These are phyloP conservation scores for Lenwebbia sp. DNA, from an alignment of 345 rosid genomes.

Conservation along the genomic window DNA sequence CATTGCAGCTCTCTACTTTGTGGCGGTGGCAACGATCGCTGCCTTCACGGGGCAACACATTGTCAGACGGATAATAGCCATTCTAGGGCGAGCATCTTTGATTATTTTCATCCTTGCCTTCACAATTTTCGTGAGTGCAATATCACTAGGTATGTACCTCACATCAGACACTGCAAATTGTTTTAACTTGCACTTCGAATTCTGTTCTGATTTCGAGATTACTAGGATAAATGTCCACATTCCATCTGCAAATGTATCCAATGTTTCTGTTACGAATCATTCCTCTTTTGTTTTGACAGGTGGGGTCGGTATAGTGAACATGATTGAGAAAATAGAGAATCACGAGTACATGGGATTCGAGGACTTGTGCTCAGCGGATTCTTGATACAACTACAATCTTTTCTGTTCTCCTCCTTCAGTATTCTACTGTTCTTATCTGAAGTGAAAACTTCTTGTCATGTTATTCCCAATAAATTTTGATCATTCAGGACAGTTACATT, in stretches of 20 bases:
- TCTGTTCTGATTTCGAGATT: neutral
- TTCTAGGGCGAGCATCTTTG: constrained; percentile 24
- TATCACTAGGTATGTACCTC: constrained; percentile 12
- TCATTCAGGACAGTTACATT: neutral
- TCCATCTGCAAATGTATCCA: neutral
- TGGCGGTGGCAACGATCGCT: constrained; percentile 16
- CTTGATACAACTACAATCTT: neutral
- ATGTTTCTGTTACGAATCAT: neutral
- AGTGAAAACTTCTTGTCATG: neutral
- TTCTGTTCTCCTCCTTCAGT: neutral
- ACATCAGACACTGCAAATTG: neutral
- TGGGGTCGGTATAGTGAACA: constrained; percentile 21
- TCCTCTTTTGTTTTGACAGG: constrained; percentile 12
- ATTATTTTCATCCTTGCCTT: constrained; percentile 25
- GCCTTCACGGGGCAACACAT: constrained; percentile 21
- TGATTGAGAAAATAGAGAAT: constrained; percentile 16
- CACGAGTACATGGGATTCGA: constrained; percentile 32
- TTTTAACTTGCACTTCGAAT: neutral
- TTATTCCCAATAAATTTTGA: neutral
- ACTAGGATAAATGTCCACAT: neutral
- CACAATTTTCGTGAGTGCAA: constrained; percentile 24
- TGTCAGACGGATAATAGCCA: constrained; percentile 13
- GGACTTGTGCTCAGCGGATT: constrained; percentile 11
- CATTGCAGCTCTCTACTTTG: constrained; percentile 19
- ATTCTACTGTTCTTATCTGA: neutral